These are phyloP conservation scores for Protomyces arabidopsidicola DNA, from an alignment of 1,139 yeast genomes.

Conservation along the genomic window DNA sequence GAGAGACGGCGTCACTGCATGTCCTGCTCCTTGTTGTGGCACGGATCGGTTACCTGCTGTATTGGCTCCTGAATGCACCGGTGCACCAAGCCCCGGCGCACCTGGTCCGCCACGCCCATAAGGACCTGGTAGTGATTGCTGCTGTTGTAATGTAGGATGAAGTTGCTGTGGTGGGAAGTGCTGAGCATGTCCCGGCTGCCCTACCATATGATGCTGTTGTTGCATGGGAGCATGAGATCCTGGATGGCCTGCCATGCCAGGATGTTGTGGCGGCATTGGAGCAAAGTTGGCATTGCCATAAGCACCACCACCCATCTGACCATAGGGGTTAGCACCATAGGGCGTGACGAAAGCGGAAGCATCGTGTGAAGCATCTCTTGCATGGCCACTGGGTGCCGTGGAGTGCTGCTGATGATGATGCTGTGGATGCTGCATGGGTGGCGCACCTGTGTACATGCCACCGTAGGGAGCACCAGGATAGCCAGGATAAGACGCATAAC, in stretches of 20 bases:
- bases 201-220: neutral
- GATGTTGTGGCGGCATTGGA: slow-evolving; percentile 7
- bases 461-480: slow-evolving; percentile 11
- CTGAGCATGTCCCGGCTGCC: neutral
- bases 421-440: neutral
- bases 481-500: slow-evolving; percentile 3
- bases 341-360: slow-evolving; percentile 12
- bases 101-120: neutral
- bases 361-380: slow-evolving; percentile 15
- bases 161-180: neutral
- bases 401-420: slow-evolving; percentile 1
- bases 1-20: slow-evolving; percentile 6
- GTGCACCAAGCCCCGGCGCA: neutral
- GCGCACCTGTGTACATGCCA: slow-evolving; percentile 12
- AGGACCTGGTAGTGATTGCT: neutral
- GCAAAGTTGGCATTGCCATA: neutral
- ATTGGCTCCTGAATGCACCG: neutral
- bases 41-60: neutral
- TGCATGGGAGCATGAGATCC: neutral
- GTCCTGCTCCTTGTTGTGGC: neutral
- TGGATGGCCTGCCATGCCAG: neutral
- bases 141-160: neutral
- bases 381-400: slow-evolving; percentile 7
- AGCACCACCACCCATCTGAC: slow-evolving; percentile 3
- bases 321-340: slow-evolving; percentile 23